These are phyloP conservation scores for Sesbania bispinosa DNA, from an alignment of 306 rosid genomes.

Conservation along the genomic window DNA sequence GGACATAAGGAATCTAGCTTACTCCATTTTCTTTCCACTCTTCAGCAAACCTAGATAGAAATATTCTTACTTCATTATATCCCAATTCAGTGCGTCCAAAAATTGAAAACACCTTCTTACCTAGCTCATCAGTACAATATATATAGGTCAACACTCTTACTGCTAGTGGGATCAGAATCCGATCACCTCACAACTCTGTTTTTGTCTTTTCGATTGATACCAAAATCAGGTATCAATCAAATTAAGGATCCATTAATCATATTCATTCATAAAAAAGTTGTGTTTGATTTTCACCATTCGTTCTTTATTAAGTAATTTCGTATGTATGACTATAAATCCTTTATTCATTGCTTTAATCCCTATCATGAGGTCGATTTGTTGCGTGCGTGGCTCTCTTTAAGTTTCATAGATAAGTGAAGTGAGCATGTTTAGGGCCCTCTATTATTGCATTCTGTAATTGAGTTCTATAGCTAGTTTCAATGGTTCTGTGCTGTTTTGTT, in stretches of 20 bases:
- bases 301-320: not conserved
- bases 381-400: not conserved
- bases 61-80: not conserved
- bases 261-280: not conserved
- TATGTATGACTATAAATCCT: not conserved
- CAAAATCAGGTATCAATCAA: not conserved
- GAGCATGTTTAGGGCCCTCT: not conserved
- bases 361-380: slow-evolving; percentile 3
- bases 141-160: not conserved
- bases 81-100: not conserved
- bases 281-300: not conserved
- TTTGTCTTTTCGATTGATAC: not conserved
- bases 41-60: not conserved
- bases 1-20: slow-evolving; percentile 20
- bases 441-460: not conserved
- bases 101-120: not conserved
- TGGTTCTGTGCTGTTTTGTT: not conserved
- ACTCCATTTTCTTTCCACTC: not conserved
- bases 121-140: not conserved
- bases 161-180: not conserved
- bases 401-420: not conserved
- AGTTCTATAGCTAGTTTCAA: not conserved
- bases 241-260: not conserved
- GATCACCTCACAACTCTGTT: not conserved
- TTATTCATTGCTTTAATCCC: not conserved